Evolutionary conservation across 2,329 filamentous ascomycete genomes (phyloP), one percentile per base, ranked within the genome.

Genomic region (Claviceps pazoutovae): DNA sequence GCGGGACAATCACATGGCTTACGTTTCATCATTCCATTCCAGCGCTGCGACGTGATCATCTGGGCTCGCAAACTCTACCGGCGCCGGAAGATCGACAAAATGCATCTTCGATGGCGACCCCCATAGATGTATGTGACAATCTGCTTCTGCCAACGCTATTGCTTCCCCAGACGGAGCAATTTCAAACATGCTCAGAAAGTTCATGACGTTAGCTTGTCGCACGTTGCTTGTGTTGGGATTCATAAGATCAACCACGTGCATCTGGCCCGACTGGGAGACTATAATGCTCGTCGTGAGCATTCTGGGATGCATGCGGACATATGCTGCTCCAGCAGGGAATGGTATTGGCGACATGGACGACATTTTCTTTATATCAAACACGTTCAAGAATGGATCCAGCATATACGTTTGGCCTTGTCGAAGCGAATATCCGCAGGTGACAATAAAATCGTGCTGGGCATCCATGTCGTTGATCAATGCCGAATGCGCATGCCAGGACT

Each of bases 391-490:
- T 0, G 89, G 88, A 62, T 98, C 93, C 37, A 94, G 79, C 72
- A 94, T 89, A 56, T 86, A 86, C 42, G 82, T 81, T 52, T 73
- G 71, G 2, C 71, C 68, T 61, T 90, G 88, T 58, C 91, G 81
- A 23, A 88, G 78, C 1, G 91, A 95, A 68, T 88, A 95, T 38
- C 93, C 93, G 66, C 93, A 98, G 4, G 93, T 97, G 21, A 97
- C 86, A 51, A 98, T 82, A 58, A 93, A 93, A 65, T 97, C 91
- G 62, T 93, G 88, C 63, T 93, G 87, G 8, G 90, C 88, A 70
- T 98, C 93, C 87, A 98, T 96, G 65, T 97, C 91, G 66, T 88
- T 95, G 64, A 98, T 87, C 49, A 83, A 80, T 8, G 88, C 86
- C 1, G 84, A 84, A 63, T 98, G 93, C 0, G 91, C 89, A 64